Evolutionary conservation across 169 alveolate species (phyloP).

Genomic region (Plasmodium vivax): DNA sequence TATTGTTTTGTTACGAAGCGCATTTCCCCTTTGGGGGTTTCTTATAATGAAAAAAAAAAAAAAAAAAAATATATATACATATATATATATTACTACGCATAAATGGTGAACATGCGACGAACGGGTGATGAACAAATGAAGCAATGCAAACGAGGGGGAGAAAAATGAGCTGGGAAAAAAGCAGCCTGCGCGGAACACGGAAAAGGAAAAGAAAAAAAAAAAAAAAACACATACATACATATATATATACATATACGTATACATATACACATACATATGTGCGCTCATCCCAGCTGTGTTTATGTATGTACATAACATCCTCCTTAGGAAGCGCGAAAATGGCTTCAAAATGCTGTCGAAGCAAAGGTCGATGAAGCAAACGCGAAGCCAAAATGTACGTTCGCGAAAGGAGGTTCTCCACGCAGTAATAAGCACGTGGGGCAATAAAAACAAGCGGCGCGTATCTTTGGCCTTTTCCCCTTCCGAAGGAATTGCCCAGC

Average conservation of each 20-base stretch:
- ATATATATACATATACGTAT: too few relatives aligned
- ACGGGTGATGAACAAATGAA: neutral
- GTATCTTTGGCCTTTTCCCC: neutral
- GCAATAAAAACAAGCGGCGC: neutral
- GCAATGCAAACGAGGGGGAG: neutral
- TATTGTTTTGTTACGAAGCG: neutral
- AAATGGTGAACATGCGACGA: neutral
- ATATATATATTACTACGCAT: neutral
- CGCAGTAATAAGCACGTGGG: neutral
- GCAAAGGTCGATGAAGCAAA: neutral
- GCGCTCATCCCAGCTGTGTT: neutral
- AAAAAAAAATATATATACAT: neutral
- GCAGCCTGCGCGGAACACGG: neutral
- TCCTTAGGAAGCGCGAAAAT: neutral
- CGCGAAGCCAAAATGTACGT: neutral
- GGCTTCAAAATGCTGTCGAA: neutral
- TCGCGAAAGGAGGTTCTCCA: neutral
- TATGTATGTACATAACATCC: neutral
- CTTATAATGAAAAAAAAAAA: neutral
- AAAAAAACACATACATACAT: too few relatives aligned
- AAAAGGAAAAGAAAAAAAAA: neutral
- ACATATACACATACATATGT: neutral
- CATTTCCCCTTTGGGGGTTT: neutral
- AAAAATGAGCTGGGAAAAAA: neutral
- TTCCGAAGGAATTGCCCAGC: neutral